Percentiles rank a stretch among this genome's conserved stretches.
These are phyloP conservation scores for Hymenoscyphus scutula DNA, from an alignment of 2,329 filamentous ascomycete genomes.

Conservation along the genomic window DNA sequence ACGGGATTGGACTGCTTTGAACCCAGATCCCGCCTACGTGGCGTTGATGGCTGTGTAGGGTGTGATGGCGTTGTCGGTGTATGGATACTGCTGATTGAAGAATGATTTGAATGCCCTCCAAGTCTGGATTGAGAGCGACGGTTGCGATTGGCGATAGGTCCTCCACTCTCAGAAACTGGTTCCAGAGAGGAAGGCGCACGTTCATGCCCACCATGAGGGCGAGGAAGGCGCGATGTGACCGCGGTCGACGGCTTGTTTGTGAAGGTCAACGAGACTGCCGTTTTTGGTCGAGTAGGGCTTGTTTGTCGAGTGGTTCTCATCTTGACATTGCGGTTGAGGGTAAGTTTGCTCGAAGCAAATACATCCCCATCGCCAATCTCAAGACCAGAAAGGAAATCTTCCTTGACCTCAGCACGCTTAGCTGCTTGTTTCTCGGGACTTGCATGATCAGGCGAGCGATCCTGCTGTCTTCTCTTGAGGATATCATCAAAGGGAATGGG, in stretches of 20 bases:
- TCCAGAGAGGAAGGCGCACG: slow-evolving; percentile 76
- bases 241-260: slow-evolving; percentile 68
- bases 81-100: slow-evolving; percentile 63
- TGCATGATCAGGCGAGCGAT: slow-evolving; percentile 53
- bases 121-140: slow-evolving; percentile 66
- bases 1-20: slow-evolving; percentile 53
- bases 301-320: slow-evolving; percentile 69
- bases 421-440: slow-evolving; percentile 39
- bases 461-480: slow-evolving; percentile 67
- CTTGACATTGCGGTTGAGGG: slow-evolving; percentile 87
- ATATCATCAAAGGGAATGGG: slow-evolving; percentile 80
- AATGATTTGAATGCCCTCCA: slow-evolving; percentile 66
- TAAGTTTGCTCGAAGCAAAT: slow-evolving; percentile 77
- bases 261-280: slow-evolving; percentile 85
- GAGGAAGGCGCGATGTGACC: slow-evolving; percentile 69
- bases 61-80: slow-evolving; percentile 57
- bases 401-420: slow-evolving; percentile 41
- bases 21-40: slow-evolving; percentile 58
- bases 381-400: slow-evolving; percentile 83
- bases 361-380: slow-evolving; percentile 83
- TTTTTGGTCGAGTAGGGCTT: slow-evolving; percentile 69
- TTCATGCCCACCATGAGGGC: slow-evolving; percentile 67
- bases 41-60: slow-evolving; percentile 55
- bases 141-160: slow-evolving; percentile 58
- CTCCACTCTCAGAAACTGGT: slow-evolving; percentile 87